Percentiles rank a stretch among this genome's conserved stretches.
Conservation (phyloP, 2,329 filamentous ascomycete species). For the Cadophora sp. region DNA sequence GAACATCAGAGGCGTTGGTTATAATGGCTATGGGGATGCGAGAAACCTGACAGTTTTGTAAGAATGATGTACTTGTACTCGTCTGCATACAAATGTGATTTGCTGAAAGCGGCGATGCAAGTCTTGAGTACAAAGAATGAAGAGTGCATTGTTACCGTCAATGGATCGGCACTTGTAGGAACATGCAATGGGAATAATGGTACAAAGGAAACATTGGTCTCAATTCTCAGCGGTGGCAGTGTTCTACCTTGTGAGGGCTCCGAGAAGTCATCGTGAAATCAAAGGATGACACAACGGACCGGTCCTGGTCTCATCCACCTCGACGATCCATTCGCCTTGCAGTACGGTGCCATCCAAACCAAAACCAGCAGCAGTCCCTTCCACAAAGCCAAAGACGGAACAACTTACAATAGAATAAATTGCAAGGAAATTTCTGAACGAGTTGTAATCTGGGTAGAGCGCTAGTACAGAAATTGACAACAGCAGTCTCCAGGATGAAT, state of each 20-base stretch:
- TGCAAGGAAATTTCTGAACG: too few species aligned
- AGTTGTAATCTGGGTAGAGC: too few species aligned
- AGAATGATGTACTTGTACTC: neutral
- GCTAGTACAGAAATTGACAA: neutral
- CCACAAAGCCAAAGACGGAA: neutral
- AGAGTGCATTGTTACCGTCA: neutral
- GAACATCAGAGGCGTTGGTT: conserved; percentile 14
- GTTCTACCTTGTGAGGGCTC: neutral
- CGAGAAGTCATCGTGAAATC: neutral
- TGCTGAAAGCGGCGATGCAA: neutral
- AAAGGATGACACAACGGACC: neutral
- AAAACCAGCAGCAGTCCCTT: neutral
- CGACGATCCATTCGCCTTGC: neutral
- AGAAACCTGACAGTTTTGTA: neutral
- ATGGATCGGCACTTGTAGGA: neutral
- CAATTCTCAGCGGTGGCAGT: neutral
- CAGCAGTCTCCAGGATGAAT: neutral
- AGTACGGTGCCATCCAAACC: neutral
- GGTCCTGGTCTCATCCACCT: neutral
- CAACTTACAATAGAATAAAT: neutral
- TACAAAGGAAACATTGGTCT: neutral
- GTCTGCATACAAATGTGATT: neutral
- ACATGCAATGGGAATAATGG: neutral
- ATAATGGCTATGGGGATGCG: neutral
- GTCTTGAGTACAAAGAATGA: neutral